Conservation (phyloP, 305 asterid genomes). For the Fraxinus floribunda region DNA sequence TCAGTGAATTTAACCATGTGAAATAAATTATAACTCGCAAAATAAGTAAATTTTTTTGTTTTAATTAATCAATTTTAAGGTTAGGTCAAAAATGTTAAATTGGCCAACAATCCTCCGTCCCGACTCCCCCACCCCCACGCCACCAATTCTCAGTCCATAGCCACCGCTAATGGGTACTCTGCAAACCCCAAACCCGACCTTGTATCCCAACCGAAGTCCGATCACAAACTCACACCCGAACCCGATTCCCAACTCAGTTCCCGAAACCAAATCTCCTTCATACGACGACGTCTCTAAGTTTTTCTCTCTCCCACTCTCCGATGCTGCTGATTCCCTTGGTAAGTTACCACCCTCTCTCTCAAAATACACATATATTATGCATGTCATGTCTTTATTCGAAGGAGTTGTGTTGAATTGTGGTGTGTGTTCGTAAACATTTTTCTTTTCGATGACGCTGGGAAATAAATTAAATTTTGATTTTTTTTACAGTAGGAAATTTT, state of each 20-base stretch:
- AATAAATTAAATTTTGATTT: too few species aligned
- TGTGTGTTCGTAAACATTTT: background rate
- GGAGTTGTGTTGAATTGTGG: background rate
- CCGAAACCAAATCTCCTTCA: constrained; percentile 36
- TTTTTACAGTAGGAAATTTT: background rate
- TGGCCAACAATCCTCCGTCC: background rate
- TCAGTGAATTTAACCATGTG: too few species aligned
- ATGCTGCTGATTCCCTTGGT: constrained; percentile 64
- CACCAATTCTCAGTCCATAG: background rate
- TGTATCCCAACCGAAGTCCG: constrained; percentile 17
- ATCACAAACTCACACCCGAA: constrained; percentile 21
- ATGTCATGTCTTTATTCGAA: background rate
- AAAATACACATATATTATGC: background rate
- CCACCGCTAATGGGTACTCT: constrained; percentile 33
- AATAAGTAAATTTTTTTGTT: too few species aligned
- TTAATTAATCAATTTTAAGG: background rate
- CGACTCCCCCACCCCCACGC: background rate
- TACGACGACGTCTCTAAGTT: constrained; percentile 52
- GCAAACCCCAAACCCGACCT: constrained; percentile 22
- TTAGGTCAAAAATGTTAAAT: background rate
- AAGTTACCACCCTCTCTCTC: background rate
- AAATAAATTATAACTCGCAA: too few species aligned
- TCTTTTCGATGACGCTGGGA: background rate
- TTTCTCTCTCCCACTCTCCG: constrained; percentile 57
- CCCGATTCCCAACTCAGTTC: constrained; percentile 16